Conservation (phyloP, 257 asterid genomes). For the Cruciata laevipes region DNA sequence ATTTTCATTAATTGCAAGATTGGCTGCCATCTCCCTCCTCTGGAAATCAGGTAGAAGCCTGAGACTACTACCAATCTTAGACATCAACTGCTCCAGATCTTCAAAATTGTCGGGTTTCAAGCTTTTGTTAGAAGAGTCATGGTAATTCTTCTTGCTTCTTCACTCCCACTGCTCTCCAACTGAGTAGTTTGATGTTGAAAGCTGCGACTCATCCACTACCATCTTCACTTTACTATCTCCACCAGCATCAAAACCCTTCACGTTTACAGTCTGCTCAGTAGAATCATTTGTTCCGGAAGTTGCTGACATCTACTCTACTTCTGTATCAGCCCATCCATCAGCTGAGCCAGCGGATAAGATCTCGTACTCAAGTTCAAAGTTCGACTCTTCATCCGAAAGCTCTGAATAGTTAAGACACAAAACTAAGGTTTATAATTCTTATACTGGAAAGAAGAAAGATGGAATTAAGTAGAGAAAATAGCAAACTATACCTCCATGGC, state of each 20-base stretch:
- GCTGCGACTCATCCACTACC: conserved; percentile 26
- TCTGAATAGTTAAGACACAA: conserved; percentile 34
- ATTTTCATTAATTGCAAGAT: conserved; percentile 86
- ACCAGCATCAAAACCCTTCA: conserved; percentile 10
- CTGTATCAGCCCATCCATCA: conserved; percentile 65
- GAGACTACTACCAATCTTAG: conserved; percentile 78
- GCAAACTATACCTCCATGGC: conserved; percentile 54
- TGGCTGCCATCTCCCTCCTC: conserved; percentile 95
- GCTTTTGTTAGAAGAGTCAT: conserved; percentile 22
- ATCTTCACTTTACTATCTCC: conserved; percentile 20
- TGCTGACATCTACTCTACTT: conserved; percentile 46
- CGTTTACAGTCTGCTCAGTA: conserved; percentile 23
- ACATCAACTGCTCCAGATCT: conserved; percentile 81
- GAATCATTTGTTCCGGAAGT: conserved; percentile 28
- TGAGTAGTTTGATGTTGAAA: conserved; percentile 45
- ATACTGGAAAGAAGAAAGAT: background rate
- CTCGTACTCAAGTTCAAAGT: conserved; percentile 70
- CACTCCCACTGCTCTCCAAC: conserved; percentile 24
- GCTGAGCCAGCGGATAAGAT: conserved; percentile 68
- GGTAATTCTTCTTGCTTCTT: conserved; percentile 21
- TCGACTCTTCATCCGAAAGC: conserved; percentile 67
- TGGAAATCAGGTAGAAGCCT: conserved; percentile 93
- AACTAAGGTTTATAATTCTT: background rate
- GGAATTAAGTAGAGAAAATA: background rate
- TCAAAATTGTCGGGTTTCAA: conserved; percentile 44